phyloP scores from a whole-genome alignment of 352 stramenopile species.

The Globisporangium alternatum region DNA sequence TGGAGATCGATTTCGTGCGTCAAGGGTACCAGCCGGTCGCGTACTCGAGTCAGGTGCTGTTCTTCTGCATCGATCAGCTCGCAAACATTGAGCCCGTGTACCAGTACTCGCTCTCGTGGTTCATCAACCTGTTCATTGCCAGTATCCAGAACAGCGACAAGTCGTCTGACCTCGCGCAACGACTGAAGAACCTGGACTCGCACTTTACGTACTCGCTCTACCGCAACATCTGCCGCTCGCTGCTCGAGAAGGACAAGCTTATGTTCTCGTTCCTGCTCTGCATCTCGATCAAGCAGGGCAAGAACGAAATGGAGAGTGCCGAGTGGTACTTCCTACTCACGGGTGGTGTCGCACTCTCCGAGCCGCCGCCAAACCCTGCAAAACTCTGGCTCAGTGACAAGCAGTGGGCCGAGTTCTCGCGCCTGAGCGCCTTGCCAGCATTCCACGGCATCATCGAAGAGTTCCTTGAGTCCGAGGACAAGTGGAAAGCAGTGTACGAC shows the following conservation, averaged over 20 bases:
- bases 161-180: slow-evolving; percentile 64
- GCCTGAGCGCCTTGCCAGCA: slow-evolving; percentile 72
- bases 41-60: slow-evolving; percentile 91
- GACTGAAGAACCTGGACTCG: slow-evolving; percentile 78
- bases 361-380: slow-evolving; percentile 89
- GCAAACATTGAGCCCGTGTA: slow-evolving; percentile 94
- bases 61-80: slow-evolving; percentile 93
- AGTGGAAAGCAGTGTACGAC: slow-evolving; percentile 91
- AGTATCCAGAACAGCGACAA: slow-evolving; percentile 87
- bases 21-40: slow-evolving; percentile 87
- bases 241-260: slow-evolving; percentile 93
- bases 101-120: slow-evolving; percentile 92
- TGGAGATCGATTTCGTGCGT: slow-evolving; percentile 89
- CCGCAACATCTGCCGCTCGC: slow-evolving; percentile 89
- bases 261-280: slow-evolving; percentile 92
- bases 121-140: slow-evolving; percentile 89
- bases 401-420: slow-evolving; percentile 92
- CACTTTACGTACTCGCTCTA: slow-evolving; percentile 94
- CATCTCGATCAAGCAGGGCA: slow-evolving; percentile 83
- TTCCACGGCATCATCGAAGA: slow-evolving; percentile 81
- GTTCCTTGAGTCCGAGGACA: slow-evolving; percentile 68
- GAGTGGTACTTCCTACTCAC: slow-evolving; percentile 96
- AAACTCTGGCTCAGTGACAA: slow-evolving; percentile 91
- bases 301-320: slow-evolving; percentile 67
- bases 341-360: slow-evolving; percentile 84